Conservation (phyloP, 83 land plant genomes). For the Isoetes engelmannii region DNA sequence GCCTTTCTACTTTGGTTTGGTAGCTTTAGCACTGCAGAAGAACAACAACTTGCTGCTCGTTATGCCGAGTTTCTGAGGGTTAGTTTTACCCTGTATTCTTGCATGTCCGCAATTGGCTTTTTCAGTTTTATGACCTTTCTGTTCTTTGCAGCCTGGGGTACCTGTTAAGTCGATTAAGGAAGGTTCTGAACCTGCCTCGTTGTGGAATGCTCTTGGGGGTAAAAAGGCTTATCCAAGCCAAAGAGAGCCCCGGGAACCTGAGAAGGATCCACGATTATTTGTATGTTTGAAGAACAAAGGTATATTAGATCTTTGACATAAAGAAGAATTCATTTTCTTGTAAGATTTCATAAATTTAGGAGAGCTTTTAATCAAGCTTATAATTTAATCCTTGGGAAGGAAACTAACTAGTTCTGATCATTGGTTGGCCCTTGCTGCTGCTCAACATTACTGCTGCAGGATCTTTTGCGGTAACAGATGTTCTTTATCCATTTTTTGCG, state of each 20-base stretch:
- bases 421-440: neutral
- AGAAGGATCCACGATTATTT: slow-evolving; percentile 75
- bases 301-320: slow-evolving; percentile 1
- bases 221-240: slow-evolving; percentile 66
- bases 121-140: neutral
- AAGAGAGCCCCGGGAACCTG: slow-evolving; percentile 36
- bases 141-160: neutral
- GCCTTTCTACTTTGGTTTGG: slow-evolving; percentile 76
- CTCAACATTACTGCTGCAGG: neutral
- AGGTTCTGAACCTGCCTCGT: slow-evolving; percentile 71
- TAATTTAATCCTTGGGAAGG: slow-evolving; percentile 15
- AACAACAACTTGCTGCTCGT: slow-evolving; percentile 66
- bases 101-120: neutral
- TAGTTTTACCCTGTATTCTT: neutral
- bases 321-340: neutral
- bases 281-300: slow-evolving; percentile 48
- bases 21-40: slow-evolving; percentile 64
- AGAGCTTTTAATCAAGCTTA: slow-evolving; percentile 1
- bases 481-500: neutral
- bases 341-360: neutral
- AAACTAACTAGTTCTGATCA: neutral
- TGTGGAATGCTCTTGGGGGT: slow-evolving; percentile 79
- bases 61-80: slow-evolving; percentile 73
- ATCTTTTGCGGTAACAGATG: neutral
- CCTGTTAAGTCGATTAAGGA: slow-evolving; percentile 64